phyloP scores from a whole-genome alignment of 1,284 basidiomycete genomes.

The Marasmius oreades region DNA sequence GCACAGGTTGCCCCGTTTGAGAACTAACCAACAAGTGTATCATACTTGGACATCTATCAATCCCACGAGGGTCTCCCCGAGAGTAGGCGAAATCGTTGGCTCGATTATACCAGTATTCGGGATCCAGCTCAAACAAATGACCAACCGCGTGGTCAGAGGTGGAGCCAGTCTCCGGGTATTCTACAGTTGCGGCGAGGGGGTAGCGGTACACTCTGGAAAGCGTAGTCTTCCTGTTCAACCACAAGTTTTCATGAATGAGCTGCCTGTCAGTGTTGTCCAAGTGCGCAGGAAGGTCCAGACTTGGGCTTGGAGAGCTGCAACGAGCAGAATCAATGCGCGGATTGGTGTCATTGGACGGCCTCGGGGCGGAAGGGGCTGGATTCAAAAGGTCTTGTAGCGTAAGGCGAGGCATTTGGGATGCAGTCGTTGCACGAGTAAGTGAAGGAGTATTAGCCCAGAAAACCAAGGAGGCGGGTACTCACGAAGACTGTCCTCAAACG shows the following conservation, averaged over 20 bases:
- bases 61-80: slow-evolving; percentile 5
- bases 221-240: neutral
- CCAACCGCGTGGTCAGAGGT: neutral
- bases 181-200: neutral
- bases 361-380: neutral
- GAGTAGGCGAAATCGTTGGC: slow-evolving; percentile 11
- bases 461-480: no score
- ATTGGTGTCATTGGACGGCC: neutral
- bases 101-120: slow-evolving; percentile 8
- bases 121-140: slow-evolving; percentile 9
- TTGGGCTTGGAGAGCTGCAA: no score
- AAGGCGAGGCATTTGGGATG: neutral
- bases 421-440: no score
- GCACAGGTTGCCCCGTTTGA: slow-evolving; percentile 2
- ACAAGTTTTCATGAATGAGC: neutral
- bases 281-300: neutral
- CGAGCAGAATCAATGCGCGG: neutral
- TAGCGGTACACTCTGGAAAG: neutral
- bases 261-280: no score
- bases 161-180: slow-evolving; percentile 6
- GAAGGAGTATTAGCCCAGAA: no score
- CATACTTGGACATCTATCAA: neutral
- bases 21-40: slow-evolving; percentile 2
- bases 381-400: neutral
- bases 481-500: no score